Percentiles rank a stretch among this genome's conserved stretches.
These are phyloP conservation scores for Rhodotorula sp. DNA, from an alignment of 1,284 basidiomycete species.

Conservation along the genomic window DNA sequence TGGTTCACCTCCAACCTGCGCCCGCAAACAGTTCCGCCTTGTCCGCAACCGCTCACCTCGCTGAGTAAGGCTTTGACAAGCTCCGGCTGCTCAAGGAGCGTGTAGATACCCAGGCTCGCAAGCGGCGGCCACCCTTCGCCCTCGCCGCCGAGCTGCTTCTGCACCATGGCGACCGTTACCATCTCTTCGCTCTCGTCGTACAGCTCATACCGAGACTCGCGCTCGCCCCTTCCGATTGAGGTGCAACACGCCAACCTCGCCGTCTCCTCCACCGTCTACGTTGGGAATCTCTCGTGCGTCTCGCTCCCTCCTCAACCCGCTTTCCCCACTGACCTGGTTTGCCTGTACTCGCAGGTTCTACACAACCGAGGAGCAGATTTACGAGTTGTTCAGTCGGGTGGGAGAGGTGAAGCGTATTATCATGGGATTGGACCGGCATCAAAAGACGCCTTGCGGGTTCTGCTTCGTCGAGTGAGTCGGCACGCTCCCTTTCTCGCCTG, in stretches of 20 bases:
- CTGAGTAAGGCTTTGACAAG: too few relatives aligned
- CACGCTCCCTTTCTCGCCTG: too few relatives aligned
- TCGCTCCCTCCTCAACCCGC: neutral
- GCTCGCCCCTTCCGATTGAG: constrained; percentile 43
- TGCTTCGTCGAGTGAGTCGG: constrained; percentile 82
- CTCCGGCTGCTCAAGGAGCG: too few relatives aligned
- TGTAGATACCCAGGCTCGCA: too few relatives aligned
- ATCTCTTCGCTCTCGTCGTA: constrained; percentile 39
- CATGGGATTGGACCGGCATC: constrained; percentile 97
- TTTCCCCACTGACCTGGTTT: constrained; percentile 43
- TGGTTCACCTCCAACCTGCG: too few relatives aligned
- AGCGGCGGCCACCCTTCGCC: too few relatives aligned
- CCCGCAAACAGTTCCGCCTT: too few relatives aligned
- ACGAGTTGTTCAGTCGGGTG: constrained; percentile 93
- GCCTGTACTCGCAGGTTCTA: constrained; percentile 3
- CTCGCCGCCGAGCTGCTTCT: too few relatives aligned
- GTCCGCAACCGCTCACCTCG: too few relatives aligned
- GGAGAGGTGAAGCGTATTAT: constrained; percentile 95
- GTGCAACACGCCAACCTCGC: constrained; percentile 54
- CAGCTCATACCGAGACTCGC: constrained; percentile 49
- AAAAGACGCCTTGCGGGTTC: constrained; percentile 98
- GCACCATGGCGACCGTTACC: constrained; percentile 30
- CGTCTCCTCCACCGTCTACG: constrained; percentile 55
- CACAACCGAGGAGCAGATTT: constrained; percentile 99
- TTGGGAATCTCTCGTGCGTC: constrained; percentile 92